Evolutionary conservation across 2,329 filamentous ascomycete genomes (phyloP), one percentile per base, ranked within the genome.

Genomic region (Herpotrichia juniperi): DNA sequence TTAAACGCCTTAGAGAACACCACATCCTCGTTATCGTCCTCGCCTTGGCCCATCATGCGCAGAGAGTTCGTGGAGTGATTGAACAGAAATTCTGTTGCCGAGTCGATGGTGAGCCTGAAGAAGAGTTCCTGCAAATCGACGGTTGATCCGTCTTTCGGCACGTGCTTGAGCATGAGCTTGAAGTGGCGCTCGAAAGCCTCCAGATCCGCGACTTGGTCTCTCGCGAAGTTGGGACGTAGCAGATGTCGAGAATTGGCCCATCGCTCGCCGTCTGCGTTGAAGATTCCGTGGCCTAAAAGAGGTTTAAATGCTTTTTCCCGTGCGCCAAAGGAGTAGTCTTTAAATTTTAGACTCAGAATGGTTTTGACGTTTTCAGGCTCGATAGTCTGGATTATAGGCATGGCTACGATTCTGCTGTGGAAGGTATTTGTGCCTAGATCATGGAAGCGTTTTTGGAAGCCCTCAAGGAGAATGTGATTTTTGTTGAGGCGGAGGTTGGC

Each of bases 151-250:
- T 42, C 86, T 79, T 51, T 83, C 74, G 85, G 84, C 8, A 91
- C 78, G 19, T 80, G 78, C n/a, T 78, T 74, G 22, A 89, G 76
- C 50, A 91, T 74, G 22, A 81, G 76, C 26, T 77, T 69, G 14
- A 87, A 76, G 71, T 89, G 85, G 2, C 68, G 72, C 60, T 89
- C 86, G 46, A 88, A 86, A 1, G 82, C 83, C 1, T 75, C 72
- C 5, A 84, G 66, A 61, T 85, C 79, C 4, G 76, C 78, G 9
- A 85, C 75, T 56, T 84, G 81, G 10, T 78, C 75, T 8, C 79
- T 71, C 1, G 73, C 76, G 57, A 84, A 85, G 53, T 81, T 81
- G 1, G 82, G 81, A 19, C 81, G 74, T 12, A 88, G 73, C 56
- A 81, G 72, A 24, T 79, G 75, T 9, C 79, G 67, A 17, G 67